Base-by-base conservation (phyloP, 768 basidiomycete genomes). In the Russula emetica region DNA sequence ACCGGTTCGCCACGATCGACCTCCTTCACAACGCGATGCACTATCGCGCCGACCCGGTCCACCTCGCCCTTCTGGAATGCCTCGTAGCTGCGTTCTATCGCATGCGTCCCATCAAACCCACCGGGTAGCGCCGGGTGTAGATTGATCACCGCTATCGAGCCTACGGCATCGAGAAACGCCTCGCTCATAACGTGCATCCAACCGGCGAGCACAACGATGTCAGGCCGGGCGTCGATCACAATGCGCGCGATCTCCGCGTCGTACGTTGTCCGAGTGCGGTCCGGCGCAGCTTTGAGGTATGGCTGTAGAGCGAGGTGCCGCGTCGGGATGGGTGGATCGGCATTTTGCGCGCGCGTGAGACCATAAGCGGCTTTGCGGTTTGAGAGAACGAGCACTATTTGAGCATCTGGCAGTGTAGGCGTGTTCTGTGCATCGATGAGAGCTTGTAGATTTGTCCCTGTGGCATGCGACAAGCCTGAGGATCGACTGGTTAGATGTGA, bases 171-270 rank as follows among this genome's bases (percentile, higher is more conserved):
- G 63, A 98, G 74, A 74, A 98, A 98, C 0, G 77, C 78, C 58
- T 91, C 87, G 62, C 87, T 85, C 63, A 98, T 81, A 70, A 98
- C 92, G 71, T 98, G 95, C 96, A 99, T 98, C 92, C 94, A 99
- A 0, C 97, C 97, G 0, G 96, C 97, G n/a, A 98, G 80, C 8
- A 98, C 90, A 54, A 98, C 83, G 28, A 96, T 73, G 74, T 98
- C 92, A 0, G 96, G 96, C 36, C 77, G 75, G 22, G 78, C 82
- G 28, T 75, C 72, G 6, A 89, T 70, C 4, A 93, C 85, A 58
- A 85, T 80, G 36, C 82, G 76, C 9, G 92, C 92, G 1, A 95
- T 82, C 71, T 92, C 90, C 2, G 78, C 76, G 71, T 96, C 96
- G 75, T 97, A 98, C 72, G 96, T 91, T 52, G 82, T 77, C 22